These are phyloP conservation scores for Coffea eugenioides DNA, from an alignment of 257 asterid genomes.

Conservation along the genomic window DNA sequence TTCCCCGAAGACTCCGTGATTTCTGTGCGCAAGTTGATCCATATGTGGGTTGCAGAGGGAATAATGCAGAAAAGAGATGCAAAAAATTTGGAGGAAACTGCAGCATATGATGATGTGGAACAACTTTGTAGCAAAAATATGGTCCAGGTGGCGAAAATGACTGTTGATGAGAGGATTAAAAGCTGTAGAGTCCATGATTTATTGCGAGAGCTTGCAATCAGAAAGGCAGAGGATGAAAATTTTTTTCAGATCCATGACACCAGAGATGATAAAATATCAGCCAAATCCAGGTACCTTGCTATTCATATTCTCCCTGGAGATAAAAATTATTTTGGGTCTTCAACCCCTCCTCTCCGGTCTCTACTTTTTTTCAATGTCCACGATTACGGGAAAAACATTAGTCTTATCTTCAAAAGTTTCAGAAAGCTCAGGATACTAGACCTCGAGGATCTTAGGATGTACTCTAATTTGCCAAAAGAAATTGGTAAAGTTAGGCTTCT, in stretches of 20 bases:
- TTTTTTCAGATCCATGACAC: no score
- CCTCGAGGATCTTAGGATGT: no score
- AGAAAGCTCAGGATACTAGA: no score
- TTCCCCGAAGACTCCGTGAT: conserved; percentile 16
- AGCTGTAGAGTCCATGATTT: conserved; percentile 1
- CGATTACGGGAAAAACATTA: neutral
- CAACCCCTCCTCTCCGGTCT: conserved; percentile 4
- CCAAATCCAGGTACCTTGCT: conserved; percentile 2
- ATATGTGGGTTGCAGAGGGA: conserved; percentile 26
- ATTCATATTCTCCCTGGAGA: neutral
- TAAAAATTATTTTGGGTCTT: neutral
- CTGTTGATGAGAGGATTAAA: conserved; percentile 1
- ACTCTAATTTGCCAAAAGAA: no score
- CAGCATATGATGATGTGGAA: conserved; percentile 11
- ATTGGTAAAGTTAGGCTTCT: neutral
- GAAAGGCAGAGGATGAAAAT: conserved; percentile 5
- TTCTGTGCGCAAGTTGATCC: conserved; percentile 3
- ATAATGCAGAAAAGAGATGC: neutral
- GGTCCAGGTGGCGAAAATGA: conserved; percentile 10
- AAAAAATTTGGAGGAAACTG: conserved; percentile 3
- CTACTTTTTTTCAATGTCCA: neutral
- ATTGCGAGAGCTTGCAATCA: conserved; percentile 7
- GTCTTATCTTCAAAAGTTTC: neutral
- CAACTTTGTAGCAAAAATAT: conserved; percentile 18
- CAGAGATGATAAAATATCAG: no score